phyloP scores from a whole-genome alignment of 2,329 filamentous ascomycete genomes.

The Fonsecaea multimorphosa region DNA sequence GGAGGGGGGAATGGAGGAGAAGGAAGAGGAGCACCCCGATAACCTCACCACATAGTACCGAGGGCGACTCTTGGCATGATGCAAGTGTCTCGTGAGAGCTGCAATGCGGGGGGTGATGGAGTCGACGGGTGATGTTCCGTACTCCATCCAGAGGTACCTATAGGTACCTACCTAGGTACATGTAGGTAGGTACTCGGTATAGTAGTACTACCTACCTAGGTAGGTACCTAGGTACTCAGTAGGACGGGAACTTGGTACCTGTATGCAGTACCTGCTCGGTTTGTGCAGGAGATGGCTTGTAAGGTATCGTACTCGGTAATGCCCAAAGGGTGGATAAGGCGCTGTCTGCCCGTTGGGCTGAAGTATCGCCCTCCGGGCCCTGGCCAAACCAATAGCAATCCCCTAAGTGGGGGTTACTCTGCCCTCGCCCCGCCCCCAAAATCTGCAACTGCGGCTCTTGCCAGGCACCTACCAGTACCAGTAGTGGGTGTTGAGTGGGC shows the following conservation, averaged over 20 bases:
- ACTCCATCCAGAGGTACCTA: constrained; percentile 1
- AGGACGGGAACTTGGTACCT: no score
- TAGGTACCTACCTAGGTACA: background rate
- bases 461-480: background rate
- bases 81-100: background rate
- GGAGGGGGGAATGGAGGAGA: background rate
- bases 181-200: no score
- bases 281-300: background rate
- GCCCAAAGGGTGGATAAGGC: background rate
- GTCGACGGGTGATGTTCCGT: background rate
- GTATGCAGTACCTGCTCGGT: background rate
- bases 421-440: background rate
- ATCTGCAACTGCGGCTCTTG: constrained; percentile 9
- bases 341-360: background rate
- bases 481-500: background rate
- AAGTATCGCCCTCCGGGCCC: background rate
- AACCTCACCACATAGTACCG: background rate
- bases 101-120: background rate
- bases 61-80: background rate
- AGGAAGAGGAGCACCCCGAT: background rate
- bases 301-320: constrained; percentile 5
- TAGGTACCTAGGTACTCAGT: no score
- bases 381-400: background rate
- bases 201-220: background rate
- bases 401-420: background rate